Percentiles rank a stretch among this genome's conserved stretches.
Evolutionary conservation across 78 protist species (phyloP).

Genomic region (Trichosphaerium sp.): DNA sequence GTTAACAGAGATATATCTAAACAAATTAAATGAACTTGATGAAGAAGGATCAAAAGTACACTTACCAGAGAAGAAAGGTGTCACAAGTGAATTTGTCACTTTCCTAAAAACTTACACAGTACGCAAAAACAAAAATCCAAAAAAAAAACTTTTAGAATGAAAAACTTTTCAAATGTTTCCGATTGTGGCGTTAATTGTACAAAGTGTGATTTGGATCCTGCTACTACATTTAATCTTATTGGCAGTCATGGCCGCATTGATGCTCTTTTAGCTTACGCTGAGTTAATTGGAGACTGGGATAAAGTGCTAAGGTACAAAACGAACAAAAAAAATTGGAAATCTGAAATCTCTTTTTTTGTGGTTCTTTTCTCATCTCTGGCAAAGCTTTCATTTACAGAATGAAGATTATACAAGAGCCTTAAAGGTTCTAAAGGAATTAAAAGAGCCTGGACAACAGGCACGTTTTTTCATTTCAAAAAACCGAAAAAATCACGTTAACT

Average conservation of each 20-base stretch:
- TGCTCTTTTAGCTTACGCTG: conserved; percentile 68
- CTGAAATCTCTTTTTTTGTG: no score
- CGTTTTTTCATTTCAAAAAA: conserved; percentile 3
- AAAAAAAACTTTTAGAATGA: no score
- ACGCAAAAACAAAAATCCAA: background rate
- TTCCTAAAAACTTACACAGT: no score
- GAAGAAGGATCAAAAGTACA: background rate
- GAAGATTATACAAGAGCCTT: conserved; percentile 52
- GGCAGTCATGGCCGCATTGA: conserved; percentile 73
- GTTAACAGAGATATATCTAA: conserved; percentile 72
- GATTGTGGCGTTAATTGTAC: no score
- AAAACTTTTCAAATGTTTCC: no score
- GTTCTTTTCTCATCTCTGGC: no score
- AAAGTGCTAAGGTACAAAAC: conserved; percentile 62
- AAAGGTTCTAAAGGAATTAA: conserved; percentile 18
- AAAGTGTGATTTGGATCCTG: conserved; percentile 31
- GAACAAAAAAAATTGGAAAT: no score
- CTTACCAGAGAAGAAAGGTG: no score
- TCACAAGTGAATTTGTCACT: no score
- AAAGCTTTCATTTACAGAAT: conserved; percentile 38
- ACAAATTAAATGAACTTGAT: conserved; percentile 26
- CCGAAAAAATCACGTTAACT: background rate
- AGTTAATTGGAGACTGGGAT: conserved; percentile 64
- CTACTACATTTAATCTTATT: conserved; percentile 70
- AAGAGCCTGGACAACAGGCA: conserved; percentile 11